phyloP scores from a whole-genome alignment of 805 yeast genomes.

The Candida succiphila region DNA sequence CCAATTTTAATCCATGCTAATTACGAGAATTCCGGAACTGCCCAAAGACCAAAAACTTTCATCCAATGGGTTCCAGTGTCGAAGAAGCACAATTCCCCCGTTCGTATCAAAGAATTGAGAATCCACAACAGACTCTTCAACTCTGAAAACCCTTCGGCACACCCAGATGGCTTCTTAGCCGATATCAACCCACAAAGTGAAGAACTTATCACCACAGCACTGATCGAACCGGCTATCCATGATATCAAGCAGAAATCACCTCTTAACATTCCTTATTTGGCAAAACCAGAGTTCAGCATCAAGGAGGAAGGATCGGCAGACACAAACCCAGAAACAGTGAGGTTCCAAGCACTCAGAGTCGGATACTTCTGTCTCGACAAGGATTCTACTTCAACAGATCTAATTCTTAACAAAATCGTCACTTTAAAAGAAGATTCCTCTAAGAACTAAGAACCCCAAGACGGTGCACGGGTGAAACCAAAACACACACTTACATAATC shows the following conservation, averaged over 20 bases:
- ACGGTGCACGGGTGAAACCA: not conserved
- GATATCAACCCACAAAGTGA: conserved; percentile 81
- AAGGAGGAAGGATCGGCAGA: conserved; percentile 38
- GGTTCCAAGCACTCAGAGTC: conserved; percentile 96
- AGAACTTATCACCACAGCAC: conserved; percentile 49
- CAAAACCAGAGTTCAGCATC: conserved; percentile 56
- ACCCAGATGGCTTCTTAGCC: conserved; percentile 80
- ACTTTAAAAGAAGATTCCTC: conserved; percentile 78
- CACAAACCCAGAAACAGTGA: conserved; percentile 65
- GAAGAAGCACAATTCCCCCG: conserved; percentile 49
- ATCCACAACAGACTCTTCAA: conserved; percentile 80
- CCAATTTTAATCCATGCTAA: conserved; percentile 66
- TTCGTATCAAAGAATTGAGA: conserved; percentile 66
- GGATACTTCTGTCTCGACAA: conserved; percentile 91
- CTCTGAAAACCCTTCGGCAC: conserved; percentile 81
- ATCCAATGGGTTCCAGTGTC: conserved; percentile 93
- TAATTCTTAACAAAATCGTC: conserved; percentile 85
- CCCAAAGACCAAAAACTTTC: conserved; percentile 84
- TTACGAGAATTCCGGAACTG: conserved; percentile 51
- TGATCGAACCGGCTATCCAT: conserved; percentile 69
- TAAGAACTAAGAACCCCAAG: conserved; percentile 26
- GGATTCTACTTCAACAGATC: conserved; percentile 51
- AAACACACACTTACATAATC: not conserved
- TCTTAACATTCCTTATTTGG: conserved; percentile 49
- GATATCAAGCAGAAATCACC: conserved; percentile 67